Evolutionary conservation across 768 basidiomycete species (phyloP).

Genomic region (Amanita pallidorosea): DNA sequence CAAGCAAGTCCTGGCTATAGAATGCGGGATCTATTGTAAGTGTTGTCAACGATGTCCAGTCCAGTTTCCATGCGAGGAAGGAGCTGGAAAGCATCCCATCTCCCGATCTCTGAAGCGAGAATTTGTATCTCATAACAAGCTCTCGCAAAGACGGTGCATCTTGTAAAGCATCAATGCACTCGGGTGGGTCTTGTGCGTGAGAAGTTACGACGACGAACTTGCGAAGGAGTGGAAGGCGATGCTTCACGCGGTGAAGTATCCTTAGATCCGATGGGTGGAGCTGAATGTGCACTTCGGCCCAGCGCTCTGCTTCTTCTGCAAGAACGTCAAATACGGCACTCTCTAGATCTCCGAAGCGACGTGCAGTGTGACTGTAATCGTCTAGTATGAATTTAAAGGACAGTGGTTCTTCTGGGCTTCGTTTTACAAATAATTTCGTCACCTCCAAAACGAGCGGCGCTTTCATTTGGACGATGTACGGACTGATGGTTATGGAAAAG

Average conservation of each 20-base stretch:
- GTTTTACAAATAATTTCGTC: neutral
- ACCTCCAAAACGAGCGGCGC: neutral
- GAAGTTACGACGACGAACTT: neutral
- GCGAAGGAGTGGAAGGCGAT: neutral
- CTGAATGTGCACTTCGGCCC: neutral
- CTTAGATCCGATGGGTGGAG: neutral
- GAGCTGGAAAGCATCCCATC: too few species aligned
- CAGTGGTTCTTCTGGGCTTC: neutral
- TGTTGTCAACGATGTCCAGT: neutral
- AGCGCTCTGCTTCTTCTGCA: neutral
- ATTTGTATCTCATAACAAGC: neutral
- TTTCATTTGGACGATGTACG: too few species aligned
- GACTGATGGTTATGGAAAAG: neutral
- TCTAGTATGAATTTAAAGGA: neutral
- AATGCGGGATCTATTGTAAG: neutral
- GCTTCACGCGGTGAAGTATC: neutral
- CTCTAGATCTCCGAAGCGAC: neutral
- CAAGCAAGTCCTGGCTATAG: neutral
- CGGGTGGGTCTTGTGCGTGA: neutral
- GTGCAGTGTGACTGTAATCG: neutral
- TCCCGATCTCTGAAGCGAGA: neutral
- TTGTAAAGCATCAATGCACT: neutral
- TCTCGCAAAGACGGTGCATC: neutral
- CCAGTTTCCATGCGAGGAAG: neutral
- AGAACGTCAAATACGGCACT: neutral